phyloP scores from a whole-genome alignment of 2,329 filamentous ascomycete genomes.

The Cordyceps javanica region DNA sequence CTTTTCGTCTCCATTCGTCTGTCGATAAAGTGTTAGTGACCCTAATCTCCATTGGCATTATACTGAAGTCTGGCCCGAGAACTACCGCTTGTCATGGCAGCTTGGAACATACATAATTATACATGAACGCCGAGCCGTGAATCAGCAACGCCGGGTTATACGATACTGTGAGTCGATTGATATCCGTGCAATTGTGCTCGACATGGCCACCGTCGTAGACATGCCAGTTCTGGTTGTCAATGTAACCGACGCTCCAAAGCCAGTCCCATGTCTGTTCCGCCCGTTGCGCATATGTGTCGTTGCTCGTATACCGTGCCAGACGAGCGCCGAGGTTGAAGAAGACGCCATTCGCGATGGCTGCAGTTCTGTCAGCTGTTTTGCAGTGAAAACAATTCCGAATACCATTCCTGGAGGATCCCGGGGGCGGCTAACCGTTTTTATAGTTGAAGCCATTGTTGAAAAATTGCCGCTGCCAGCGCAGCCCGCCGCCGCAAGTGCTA shows the following conservation, averaged over 20 bases:
- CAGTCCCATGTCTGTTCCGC: constrained; percentile 53
- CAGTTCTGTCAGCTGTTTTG: no score
- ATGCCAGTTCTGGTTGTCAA: constrained; percentile 49
- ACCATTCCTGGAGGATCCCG: no score
- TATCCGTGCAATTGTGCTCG: constrained; percentile 43
- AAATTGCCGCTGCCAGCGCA: constrained; percentile 61
- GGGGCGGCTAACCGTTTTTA: constrained; percentile 42
- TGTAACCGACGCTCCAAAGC: constrained; percentile 41
- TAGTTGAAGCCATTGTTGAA: constrained; percentile 62
- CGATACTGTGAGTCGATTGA: constrained; percentile 49
- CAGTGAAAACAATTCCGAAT: no score
- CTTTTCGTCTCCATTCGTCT: constrained; percentile 25
- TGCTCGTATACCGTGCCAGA: constrained; percentile 54
- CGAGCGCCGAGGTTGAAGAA: constrained; percentile 50
- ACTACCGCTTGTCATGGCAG: no score
- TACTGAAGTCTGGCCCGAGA: no score
- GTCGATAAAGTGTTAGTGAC: background rate
- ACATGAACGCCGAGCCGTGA: constrained; percentile 52
- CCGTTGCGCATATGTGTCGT: constrained; percentile 50
- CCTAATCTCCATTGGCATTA: no score
- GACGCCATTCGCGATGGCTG: constrained; percentile 39
- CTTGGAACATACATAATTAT: constrained; percentile 42
- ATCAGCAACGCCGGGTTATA: constrained; percentile 50
- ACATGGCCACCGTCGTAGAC: constrained; percentile 53
- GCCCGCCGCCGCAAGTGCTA: constrained; percentile 50